Percentiles rank a stretch among this genome's conserved stretches.
phyloP scores from a whole-genome alignment of 306 rosid species.

The Cucumis hystrix region DNA sequence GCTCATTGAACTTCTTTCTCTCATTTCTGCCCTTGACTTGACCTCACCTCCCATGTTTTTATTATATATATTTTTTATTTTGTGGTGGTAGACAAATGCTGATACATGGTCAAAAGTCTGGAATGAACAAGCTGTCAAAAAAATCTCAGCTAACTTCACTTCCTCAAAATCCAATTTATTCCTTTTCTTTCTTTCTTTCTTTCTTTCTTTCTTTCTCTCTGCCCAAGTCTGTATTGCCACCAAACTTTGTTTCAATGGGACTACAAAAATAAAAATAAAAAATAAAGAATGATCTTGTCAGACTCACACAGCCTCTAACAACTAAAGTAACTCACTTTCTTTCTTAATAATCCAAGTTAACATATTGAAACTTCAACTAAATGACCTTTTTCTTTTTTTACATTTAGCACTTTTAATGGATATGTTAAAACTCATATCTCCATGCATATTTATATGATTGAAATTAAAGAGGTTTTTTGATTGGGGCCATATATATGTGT shows the following conservation, averaged over 20 bases:
- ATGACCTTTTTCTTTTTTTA: neutral
- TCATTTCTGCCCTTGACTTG: constrained; percentile 38
- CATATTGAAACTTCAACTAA: neutral
- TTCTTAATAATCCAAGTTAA: neutral
- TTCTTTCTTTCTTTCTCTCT: constrained; percentile 16
- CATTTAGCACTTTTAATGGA: neutral
- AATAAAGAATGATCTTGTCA: neutral
- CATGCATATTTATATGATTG: constrained; percentile 26
- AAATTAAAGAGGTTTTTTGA: constrained; percentile 13
- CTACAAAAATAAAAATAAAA: neutral
- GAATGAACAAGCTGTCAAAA: constrained; percentile 11
- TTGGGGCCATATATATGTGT: constrained; percentile 1
- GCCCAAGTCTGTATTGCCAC: constrained; percentile 30
- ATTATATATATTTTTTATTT: neutral
- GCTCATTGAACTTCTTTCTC: neutral
- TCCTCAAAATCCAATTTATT: constrained; percentile 5
- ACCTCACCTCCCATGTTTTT: constrained; percentile 27
- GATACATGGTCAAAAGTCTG: constrained; percentile 54
- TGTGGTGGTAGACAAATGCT: neutral
- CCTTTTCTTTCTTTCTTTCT: constrained; percentile 29
- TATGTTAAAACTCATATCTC: constrained; percentile 8
- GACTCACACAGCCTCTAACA: neutral
- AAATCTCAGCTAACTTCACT: neutral
- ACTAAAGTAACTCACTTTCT: neutral
- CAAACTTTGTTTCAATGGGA: neutral